A percentile compares a stretch with the other conserved stretches of the same genome.
Evolutionary conservation across 257 asterid species (phyloP).

Genomic region (Cruciata laevipes): DNA sequence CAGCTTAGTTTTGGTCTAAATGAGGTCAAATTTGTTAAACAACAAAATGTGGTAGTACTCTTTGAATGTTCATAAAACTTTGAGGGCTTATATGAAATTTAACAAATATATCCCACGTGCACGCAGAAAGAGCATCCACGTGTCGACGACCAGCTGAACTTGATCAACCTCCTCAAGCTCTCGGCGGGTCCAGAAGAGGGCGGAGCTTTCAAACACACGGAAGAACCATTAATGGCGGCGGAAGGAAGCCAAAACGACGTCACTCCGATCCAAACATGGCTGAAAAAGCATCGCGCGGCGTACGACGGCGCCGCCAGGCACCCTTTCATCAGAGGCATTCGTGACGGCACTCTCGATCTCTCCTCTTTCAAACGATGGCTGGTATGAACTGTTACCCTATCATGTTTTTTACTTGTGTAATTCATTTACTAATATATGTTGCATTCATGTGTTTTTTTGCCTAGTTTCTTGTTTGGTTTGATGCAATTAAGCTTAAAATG

Average conservation of each 20-base stretch:
- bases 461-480: neutral
- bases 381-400: slow-evolving; percentile 25
- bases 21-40: too few relatives aligned
- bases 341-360: slow-evolving; percentile 62
- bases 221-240: neutral
- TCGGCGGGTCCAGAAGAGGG: neutral
- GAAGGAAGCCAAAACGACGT: slow-evolving; percentile 15
- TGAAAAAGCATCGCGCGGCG: slow-evolving; percentile 39
- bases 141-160: neutral
- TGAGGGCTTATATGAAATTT: neutral
- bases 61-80: neutral
- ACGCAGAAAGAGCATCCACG: neutral
- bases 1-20: too few relatives aligned
- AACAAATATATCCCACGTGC: neutral
- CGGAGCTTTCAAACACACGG: neutral
- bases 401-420: too few relatives aligned
- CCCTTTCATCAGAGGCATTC: slow-evolving; percentile 63
- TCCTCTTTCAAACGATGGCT: slow-evolving; percentile 80
- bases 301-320: slow-evolving; percentile 64
- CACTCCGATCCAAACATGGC: slow-evolving; percentile 39
- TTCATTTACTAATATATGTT: too few relatives aligned
- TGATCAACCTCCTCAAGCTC: too few relatives aligned
- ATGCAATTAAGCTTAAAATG: neutral
- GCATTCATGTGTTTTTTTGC: neutral
- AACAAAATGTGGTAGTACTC: too few relatives aligned